Evolutionary conservation across 1,284 basidiomycete species (phyloP).

Genomic region (Hemileia vastatrix): DNA sequence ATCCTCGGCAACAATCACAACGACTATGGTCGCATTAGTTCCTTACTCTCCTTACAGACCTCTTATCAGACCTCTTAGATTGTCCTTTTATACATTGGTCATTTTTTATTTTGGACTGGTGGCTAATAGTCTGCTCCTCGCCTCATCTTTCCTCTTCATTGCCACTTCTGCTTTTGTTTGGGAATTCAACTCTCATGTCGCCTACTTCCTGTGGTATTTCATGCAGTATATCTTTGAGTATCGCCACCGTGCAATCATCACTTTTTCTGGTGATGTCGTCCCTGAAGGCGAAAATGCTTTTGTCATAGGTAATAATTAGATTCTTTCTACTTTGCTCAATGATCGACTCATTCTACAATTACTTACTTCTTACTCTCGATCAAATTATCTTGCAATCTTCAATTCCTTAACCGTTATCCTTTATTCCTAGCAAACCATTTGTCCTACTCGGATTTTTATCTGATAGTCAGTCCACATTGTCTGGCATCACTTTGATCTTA

Average conservation of each 20-base stretch:
- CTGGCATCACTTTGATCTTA: not conserved
- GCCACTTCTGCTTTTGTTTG: conserved; percentile 1
- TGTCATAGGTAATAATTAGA: conserved; percentile 9
- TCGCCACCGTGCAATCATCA: conserved; percentile 5
- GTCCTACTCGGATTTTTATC: conserved; percentile 17
- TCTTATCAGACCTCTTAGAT: not conserved
- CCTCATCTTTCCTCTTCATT: conserved; percentile 6
- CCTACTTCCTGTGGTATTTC: conserved; percentile 11
- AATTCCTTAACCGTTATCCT: not conserved
- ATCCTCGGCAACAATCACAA: too few relatives aligned
- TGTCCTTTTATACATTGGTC: not conserved
- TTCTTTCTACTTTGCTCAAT: not conserved
- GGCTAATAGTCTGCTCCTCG: conserved; percentile 5
- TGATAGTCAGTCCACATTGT: conserved; percentile 5
- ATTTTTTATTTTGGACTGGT: conserved; percentile 4
- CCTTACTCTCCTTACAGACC: too few relatives aligned
- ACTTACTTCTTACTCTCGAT: not conserved
- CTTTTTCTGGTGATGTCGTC: conserved; percentile 18
- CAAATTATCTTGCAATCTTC: not conserved
- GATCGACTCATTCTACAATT: not conserved
- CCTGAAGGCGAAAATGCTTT: conserved; percentile 15
- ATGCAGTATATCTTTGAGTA: conserved; percentile 22
- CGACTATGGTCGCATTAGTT: too few relatives aligned
- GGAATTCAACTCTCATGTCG: conserved; percentile 13
- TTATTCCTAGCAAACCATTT: conserved; percentile 13